Conservation (phyloP, 2,329 filamentous ascomycete species). For the Aspergillus japonicus region DNA sequence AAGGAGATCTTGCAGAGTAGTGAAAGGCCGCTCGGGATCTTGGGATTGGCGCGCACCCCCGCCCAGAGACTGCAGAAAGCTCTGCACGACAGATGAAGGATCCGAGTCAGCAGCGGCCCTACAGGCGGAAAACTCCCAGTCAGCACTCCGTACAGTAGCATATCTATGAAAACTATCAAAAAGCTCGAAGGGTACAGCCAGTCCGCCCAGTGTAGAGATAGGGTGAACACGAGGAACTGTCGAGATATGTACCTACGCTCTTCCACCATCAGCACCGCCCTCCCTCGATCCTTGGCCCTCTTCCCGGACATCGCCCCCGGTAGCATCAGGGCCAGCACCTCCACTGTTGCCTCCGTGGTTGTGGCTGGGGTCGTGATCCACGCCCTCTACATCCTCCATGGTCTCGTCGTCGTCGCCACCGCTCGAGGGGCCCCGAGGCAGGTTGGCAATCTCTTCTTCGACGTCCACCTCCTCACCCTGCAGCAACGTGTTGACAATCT, state of each 20-base stretch:
- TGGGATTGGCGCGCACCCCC: conserved; percentile 52
- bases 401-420: conserved; percentile 68
- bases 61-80: conserved; percentile 81
- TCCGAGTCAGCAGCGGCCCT: conserved; percentile 65
- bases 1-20: conserved; percentile 82
- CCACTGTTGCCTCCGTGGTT: conserved; percentile 65
- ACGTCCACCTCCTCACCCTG: conserved; percentile 89
- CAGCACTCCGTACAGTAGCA: background rate
- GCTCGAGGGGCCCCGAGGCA: conserved; percentile 49
- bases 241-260: conserved; percentile 87
- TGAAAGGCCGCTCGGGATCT: conserved; percentile 65
- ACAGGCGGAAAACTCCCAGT: conserved; percentile 43
- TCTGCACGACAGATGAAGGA: conserved; percentile 76
- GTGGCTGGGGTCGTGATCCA: conserved; percentile 57
- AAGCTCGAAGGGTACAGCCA: background rate
- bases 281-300: conserved; percentile 86
- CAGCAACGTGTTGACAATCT: conserved; percentile 79
- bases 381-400: conserved; percentile 73
- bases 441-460: conserved; percentile 65
- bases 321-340: conserved; percentile 81
- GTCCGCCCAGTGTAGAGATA: conserved; percentile 7
- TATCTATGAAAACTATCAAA: background rate
- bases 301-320: conserved; percentile 85
- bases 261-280: conserved; percentile 91
- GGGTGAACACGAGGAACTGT: conserved; percentile 12